Evolutionary conservation across 257 asterid species (phyloP), one percentile per base, ranked within the genome.

Genomic region (Jaltomata sinuosa): DNA sequence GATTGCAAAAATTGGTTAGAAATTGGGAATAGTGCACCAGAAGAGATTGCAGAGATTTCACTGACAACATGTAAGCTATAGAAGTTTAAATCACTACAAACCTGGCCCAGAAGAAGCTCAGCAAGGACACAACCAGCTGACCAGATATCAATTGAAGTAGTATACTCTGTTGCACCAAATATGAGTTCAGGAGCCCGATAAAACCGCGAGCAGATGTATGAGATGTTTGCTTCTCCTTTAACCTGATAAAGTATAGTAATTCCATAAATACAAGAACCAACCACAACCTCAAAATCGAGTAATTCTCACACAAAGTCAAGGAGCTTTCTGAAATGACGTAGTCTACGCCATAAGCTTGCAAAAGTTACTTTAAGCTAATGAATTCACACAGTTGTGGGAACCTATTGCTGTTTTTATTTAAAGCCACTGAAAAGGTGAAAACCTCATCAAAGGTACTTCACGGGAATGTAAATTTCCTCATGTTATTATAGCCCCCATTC

Each of bases 121-220:
- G 96, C 98, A 68, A 95, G 96, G 84, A 95, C 97, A 88, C 98
- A 95, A 79, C 98, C 99, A 55, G 99, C 98, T 31, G 99, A 96
- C 99, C 99, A 96, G 81, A 96, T 96, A 89, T 96, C 99, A 87
- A 96, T 94, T 55, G 99, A 94, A 12, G 95, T 88, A 62, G 95
- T 90, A 87, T 96, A 96, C 78, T 96, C 99, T 2, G 99, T 96
- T 19, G 99, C 99, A 68, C 98, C 99, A 86, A 96, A 96, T 83
- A 96, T 96, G 81, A 96, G 98, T 84, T 96, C 99, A n/a, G 99
- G 98, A 82, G 99, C 99, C 79, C 99, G 98, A 89, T 96, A 96
- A 89, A 84, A 96, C 52, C 99, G 94, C 7, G 99, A 96, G 89
- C 99, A 96, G 84, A 96, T 96, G 91, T 96, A 96, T 64, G 99